Conservation (phyloP, 768 basidiomycete species). For the Obba rivulosa region DNA sequence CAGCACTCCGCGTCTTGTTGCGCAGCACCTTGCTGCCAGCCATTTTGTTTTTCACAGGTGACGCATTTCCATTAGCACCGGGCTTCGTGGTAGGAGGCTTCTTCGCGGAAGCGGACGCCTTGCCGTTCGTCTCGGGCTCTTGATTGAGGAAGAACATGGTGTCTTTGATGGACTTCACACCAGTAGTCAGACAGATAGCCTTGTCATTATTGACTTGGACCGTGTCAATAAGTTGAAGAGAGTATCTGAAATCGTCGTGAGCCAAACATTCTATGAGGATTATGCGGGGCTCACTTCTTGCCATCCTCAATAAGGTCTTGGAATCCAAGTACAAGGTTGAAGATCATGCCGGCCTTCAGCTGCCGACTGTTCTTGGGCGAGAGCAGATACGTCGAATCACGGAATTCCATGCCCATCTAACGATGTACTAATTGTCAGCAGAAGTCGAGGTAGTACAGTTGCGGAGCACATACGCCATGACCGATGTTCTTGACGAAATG, state of each 20-base stretch:
- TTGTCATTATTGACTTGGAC: constrained; percentile 68
- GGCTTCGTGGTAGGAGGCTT: constrained; percentile 43
- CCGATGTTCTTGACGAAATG: constrained; percentile 87
- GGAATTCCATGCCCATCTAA: constrained; percentile 94
- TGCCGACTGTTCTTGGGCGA: constrained; percentile 72
- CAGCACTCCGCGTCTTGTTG: constrained; percentile 85
- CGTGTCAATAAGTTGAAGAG: constrained; percentile 85
- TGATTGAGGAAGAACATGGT: constrained; percentile 80
- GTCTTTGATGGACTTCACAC: constrained; percentile 78
- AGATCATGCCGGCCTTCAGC: constrained; percentile 76
- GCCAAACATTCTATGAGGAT: not conserved
- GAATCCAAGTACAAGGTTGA: constrained; percentile 84
- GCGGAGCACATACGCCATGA: constrained; percentile 60
- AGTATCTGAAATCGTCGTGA: constrained; percentile 52
- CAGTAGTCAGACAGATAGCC: constrained; percentile 72
- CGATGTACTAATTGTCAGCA: not conserved
- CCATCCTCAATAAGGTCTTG: constrained; percentile 75
- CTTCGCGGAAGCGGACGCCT: constrained; percentile 49
- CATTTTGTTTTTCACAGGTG: constrained; percentile 65
- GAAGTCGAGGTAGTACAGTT: not conserved
- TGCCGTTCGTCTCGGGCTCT: constrained; percentile 51
- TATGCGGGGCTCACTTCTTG: constrained; percentile 54
- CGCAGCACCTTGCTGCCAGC: constrained; percentile 83
- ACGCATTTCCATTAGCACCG: constrained; percentile 53
- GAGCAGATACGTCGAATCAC: constrained; percentile 81